Conservation (phyloP, 2,329 filamentous ascomycete species). For the Phyllosticta capitalensis region DNA sequence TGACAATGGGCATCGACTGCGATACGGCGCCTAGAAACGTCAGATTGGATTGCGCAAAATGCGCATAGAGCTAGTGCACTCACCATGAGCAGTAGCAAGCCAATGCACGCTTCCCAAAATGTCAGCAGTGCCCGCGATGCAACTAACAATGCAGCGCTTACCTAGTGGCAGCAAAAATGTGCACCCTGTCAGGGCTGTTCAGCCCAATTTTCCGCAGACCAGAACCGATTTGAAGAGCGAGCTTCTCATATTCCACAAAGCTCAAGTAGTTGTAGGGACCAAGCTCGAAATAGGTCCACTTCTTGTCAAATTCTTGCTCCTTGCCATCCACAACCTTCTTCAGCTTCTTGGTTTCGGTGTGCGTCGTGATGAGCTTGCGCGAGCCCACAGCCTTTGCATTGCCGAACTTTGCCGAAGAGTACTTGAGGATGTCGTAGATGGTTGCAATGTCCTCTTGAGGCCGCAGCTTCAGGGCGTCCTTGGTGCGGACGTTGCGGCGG, state of each 20-base stretch:
- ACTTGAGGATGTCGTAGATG: constrained; percentile 67
- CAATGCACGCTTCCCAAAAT: constrained; percentile 55
- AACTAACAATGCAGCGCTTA: constrained; percentile 27
- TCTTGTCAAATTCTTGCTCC: constrained; percentile 72
- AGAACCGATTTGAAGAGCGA: constrained; percentile 58
- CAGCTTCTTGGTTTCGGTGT: constrained; percentile 79
- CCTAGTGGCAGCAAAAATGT: constrained; percentile 73
- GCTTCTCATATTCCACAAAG: constrained; percentile 68
- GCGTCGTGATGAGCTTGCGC: constrained; percentile 65
- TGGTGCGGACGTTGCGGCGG: constrained; percentile 61
- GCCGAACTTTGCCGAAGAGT: constrained; percentile 50
- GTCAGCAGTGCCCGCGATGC: constrained; percentile 5
- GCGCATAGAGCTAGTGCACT: constrained; percentile 13
- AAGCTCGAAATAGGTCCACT: constrained; percentile 86
- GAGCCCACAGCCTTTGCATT: constrained; percentile 50
- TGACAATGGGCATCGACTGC: constrained; percentile 86
- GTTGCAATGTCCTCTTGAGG: constrained; percentile 64
- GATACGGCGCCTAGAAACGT: constrained; percentile 50
- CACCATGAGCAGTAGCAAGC: constrained; percentile 70
- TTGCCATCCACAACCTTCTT: constrained; percentile 80
- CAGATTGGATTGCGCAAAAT: background rate
- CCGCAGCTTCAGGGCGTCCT: constrained; percentile 56
- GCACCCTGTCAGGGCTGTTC: constrained; percentile 56
- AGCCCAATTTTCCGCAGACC: constrained; percentile 69
- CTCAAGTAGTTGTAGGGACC: constrained; percentile 66